phyloP scores from a whole-genome alignment of 176 grass and related monocot species.

The Eleusine indica region DNA sequence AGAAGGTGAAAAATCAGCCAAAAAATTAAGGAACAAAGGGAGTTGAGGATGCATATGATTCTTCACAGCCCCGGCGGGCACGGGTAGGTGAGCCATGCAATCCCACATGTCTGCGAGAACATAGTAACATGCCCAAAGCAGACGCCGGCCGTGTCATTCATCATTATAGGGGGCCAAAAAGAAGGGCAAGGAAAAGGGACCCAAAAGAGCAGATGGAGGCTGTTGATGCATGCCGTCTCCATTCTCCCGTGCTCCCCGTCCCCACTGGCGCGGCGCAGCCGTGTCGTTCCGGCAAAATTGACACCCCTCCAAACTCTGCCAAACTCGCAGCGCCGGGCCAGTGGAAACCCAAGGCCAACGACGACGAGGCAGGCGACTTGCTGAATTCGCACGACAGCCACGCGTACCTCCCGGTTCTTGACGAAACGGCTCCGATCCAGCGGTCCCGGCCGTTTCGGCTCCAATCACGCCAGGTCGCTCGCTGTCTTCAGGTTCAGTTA shows the following conservation, averaged over 20 bases:
- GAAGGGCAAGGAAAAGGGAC: too few relatives aligned
- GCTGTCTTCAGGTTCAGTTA: background rate
- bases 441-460: conserved; percentile 7
- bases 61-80: too few relatives aligned
- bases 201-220: background rate
- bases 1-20: background rate
- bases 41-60: background rate
- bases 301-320: conserved; percentile 40
- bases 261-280: background rate
- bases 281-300: background rate
- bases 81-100: conserved; percentile 1
- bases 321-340: background rate
- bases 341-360: background rate
- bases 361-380: background rate
- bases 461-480: conserved; percentile 20
- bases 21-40: background rate
- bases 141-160: background rate
- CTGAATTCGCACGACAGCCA: conserved; percentile 15
- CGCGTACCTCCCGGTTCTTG: background rate
- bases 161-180: background rate
- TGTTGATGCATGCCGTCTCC: conserved; percentile 2
- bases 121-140: conserved; percentile 34
- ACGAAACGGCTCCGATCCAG: background rate
- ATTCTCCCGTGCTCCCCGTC: background rate
- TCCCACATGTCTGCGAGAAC: background rate